Percentiles rank a stretch among this genome's conserved stretches.
Evolutionary conservation across 2,329 filamentous ascomycete genomes (phyloP).

Genomic region (Tolypocladium pustulatum): DNA sequence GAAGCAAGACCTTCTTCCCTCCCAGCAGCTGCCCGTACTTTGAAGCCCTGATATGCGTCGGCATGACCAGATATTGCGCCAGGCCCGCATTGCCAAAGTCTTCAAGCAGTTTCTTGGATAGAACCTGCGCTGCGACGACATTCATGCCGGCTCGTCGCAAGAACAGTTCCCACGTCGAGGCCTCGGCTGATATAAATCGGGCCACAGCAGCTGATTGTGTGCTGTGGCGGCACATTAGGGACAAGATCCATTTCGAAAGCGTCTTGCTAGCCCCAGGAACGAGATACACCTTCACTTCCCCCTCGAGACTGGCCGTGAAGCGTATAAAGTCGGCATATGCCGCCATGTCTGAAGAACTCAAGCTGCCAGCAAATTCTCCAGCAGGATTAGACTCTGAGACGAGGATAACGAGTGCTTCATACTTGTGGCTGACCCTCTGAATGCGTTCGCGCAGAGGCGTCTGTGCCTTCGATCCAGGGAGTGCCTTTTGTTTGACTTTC

Average conservation of each 20-base stretch:
- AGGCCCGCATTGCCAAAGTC: conserved; percentile 17
- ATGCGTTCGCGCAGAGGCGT: conserved; percentile 46
- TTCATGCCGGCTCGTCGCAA: conserved; percentile 25
- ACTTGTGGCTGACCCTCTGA: conserved; percentile 40
- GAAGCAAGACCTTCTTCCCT: conserved; percentile 10
- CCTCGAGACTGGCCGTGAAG: conserved; percentile 32
- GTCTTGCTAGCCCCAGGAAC: conserved; percentile 39
- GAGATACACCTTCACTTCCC: conserved; percentile 30
- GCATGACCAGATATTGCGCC: conserved; percentile 19
- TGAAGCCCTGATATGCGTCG: conserved; percentile 9
- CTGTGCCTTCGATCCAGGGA: conserved; percentile 38
- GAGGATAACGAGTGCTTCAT: conserved; percentile 58
- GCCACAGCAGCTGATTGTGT: conserved; percentile 15
- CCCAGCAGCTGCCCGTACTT: conserved; percentile 17
- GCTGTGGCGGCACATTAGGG: conserved; percentile 36
- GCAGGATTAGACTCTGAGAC: conserved; percentile 43
- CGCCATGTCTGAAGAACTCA: conserved; percentile 28
- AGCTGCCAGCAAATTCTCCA: conserved; percentile 28
- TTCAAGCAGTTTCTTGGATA: conserved; percentile 15
- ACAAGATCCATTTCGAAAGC: conserved; percentile 44
- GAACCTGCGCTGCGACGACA: conserved; percentile 22
- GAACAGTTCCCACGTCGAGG: conserved; percentile 29
- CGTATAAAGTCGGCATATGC: conserved; percentile 39
- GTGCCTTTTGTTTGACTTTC: conserved; percentile 58
- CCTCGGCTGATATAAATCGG: conserved; percentile 23